Percentiles rank a stretch among this genome's conserved stretches.
Evolutionary conservation across 108 stramenopile species (phyloP).

Genomic region (Fragilariopsis cylindrus): DNA sequence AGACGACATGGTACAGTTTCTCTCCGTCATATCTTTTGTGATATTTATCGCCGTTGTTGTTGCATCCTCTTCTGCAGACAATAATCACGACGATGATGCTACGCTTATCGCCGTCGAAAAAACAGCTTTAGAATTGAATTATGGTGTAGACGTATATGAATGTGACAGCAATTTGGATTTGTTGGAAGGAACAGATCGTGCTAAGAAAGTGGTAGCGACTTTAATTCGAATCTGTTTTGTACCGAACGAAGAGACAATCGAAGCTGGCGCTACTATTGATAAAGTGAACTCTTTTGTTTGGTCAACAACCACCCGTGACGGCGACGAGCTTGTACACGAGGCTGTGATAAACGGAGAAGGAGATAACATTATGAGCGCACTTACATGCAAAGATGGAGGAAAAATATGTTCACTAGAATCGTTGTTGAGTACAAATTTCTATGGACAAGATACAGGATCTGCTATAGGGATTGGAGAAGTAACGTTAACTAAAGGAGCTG

Average conservation of each 20-base stretch:
- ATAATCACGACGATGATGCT: too few species aligned
- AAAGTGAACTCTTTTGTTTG: constrained; percentile 22
- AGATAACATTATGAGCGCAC: constrained; percentile 13
- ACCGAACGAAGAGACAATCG: constrained; percentile 17
- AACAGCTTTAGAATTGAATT: constrained; percentile 11
- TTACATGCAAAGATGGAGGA: constrained; percentile 9
- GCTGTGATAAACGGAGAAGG: constrained; percentile 23
- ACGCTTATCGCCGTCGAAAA: neutral
- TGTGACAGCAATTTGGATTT: constrained; percentile 9
- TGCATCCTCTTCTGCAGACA: neutral
- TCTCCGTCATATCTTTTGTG: neutral
- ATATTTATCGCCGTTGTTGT: neutral
- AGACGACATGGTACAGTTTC: neutral
- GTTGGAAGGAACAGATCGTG: neutral
- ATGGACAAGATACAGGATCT: constrained; percentile 14
- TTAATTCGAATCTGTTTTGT: constrained; percentile 20
- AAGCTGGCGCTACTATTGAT: constrained; percentile 24
- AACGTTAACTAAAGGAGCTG: constrained; percentile 12
- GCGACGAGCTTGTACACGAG: neutral
- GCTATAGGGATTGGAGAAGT: constrained; percentile 19
- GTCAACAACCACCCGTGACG: neutral
- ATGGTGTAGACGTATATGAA: constrained; percentile 27
- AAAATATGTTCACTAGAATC: constrained; percentile 19
- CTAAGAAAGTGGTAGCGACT: constrained; percentile 2
- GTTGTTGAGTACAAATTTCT: constrained; percentile 13